Base-by-base conservation (phyloP, 331 rosid species). In the Dryas integrifolia region DNA sequence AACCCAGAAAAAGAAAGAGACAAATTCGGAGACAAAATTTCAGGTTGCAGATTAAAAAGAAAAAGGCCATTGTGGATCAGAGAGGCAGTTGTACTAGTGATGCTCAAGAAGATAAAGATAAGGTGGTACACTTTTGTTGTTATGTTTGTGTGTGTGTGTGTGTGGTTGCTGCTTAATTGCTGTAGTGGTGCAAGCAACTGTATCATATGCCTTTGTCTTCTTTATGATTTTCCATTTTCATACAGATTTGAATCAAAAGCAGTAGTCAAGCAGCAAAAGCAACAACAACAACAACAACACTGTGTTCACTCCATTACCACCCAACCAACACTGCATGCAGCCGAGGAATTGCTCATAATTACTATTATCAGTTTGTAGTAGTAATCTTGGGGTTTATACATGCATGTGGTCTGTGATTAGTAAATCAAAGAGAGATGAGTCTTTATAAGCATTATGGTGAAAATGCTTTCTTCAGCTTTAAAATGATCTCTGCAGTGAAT, bases 21-120 rank as follows among this genome's bases (percentile, higher is more conserved):
- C 84, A 75, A 77, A 56, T 72, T 68, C 64, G 67, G 86, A 51
- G 76, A 74, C 76, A 82, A 69, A 50, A 24, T 78, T 82, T 84
- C 80, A 80, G 66, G 82, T 58, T 75, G 72, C 78, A 76, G 86
- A 82, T 52, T 52, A n/a, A 40, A 72, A 68, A 74, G 65, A 57
- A 46, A 62, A 76, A 69, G 67, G 47, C 56, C 63, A 16, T 21
- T 21, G 30, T 40, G 43, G 30, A 26, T 26, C 30, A 26, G 30
- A 58, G 51, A 46, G 16, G 46, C 65, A 65, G 21, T 41, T 58
- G 24, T 14, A 48, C 39, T 49, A n/a, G 9, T 49, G 72, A 79
- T 71, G 69, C 43, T 39, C 62, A 58, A 72, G 72, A 73, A 77
- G 91, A 89, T 81, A 85, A 86, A 26, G 30, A 26, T 26, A 26